These are phyloP conservation scores for Syzygium aqueum DNA, from an alignment of 345 rosid species.

Conservation along the genomic window DNA sequence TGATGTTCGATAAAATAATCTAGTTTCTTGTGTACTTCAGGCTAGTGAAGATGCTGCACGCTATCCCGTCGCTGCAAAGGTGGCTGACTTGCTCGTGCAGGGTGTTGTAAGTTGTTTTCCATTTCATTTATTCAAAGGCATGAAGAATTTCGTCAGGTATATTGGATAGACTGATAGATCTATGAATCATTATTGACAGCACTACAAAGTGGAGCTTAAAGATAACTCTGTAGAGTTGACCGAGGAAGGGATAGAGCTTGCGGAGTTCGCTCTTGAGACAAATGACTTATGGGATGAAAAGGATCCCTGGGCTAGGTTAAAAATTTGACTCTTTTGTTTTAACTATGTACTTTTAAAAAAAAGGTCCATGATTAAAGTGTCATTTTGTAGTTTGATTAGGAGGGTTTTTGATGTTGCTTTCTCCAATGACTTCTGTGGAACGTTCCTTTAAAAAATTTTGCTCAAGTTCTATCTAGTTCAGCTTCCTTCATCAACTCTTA, in stretches of 20 bases:
- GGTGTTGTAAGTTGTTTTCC: slow-evolving; percentile 41
- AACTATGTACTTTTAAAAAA: not conserved
- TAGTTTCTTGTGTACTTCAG: slow-evolving; percentile 27
- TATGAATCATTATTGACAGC: slow-evolving; percentile 32
- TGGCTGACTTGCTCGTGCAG: slow-evolving; percentile 74
- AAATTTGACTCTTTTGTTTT: not conserved
- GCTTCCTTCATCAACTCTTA: not conserved
- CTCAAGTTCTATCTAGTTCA: not conserved
- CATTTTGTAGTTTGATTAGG: not conserved
- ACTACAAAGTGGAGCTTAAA: slow-evolving; percentile 79
- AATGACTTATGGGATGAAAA: slow-evolving; percentile 93
- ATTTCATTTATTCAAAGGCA: not conserved
- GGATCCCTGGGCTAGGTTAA: slow-evolving; percentile 97
- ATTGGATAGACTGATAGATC: not conserved
- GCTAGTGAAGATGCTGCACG: slow-evolving; percentile 90
- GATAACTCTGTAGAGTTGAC: slow-evolving; percentile 96
- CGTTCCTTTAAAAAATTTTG: not conserved
- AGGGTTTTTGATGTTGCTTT: not conserved
- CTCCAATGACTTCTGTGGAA: not conserved
- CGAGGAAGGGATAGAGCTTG: slow-evolving; percentile 83
- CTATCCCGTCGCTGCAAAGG: slow-evolving; percentile 95
- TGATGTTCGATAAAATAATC: not conserved
- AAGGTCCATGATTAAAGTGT: not conserved
- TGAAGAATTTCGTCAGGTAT: not conserved
- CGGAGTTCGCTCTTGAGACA: slow-evolving; percentile 96